Evolutionary conservation across 2,329 filamentous ascomycete species (phyloP).

Genomic region (Leptographium radiaticola): DNA sequence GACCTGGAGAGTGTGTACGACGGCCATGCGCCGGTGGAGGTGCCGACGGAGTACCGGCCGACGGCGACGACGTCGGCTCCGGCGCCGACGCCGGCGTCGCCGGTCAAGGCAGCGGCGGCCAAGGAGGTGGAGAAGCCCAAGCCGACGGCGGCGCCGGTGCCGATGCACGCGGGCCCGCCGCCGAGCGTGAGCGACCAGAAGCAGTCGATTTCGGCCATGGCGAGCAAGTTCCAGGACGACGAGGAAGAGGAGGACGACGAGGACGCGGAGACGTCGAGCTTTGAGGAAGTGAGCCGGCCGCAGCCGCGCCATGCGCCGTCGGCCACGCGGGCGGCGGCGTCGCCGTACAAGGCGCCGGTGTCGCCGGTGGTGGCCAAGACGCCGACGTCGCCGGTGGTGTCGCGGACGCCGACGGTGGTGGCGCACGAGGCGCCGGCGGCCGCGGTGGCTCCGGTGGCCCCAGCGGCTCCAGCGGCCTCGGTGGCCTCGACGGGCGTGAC

Average conservation of each 20-base stretch:
- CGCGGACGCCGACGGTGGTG: neutral
- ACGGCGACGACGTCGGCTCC: slow-evolving; percentile 27
- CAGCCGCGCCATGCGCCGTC: slow-evolving; percentile 38
- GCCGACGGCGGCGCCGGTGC: slow-evolving; percentile 21
- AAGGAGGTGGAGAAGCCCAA: slow-evolving; percentile 32
- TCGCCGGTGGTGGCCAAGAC: slow-evolving; percentile 15
- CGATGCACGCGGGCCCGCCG: slow-evolving; percentile 36
- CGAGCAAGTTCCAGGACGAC: slow-evolving; percentile 73
- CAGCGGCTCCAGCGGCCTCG: too few species aligned
- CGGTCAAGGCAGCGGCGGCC: slow-evolving; percentile 30
- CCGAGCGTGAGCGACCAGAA: slow-evolving; percentile 75
- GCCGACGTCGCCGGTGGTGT: slow-evolving; percentile 19
- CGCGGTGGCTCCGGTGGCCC: slow-evolving; percentile 72
- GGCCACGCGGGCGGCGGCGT: slow-evolving; percentile 23
- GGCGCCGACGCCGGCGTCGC: slow-evolving; percentile 20
- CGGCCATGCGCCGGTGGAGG: slow-evolving; percentile 65
- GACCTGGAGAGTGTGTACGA: slow-evolving; percentile 88
- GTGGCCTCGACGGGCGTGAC: slow-evolving; percentile 22
- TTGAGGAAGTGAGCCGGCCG: slow-evolving; percentile 74
- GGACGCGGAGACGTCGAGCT: slow-evolving; percentile 57
- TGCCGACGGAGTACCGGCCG: slow-evolving; percentile 56
- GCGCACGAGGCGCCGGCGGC: slow-evolving; percentile 45
- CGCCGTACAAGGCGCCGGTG: slow-evolving; percentile 25
- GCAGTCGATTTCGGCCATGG: slow-evolving; percentile 71
- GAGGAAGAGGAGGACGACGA: slow-evolving; percentile 40